Base-by-base conservation (phyloP, 768 basidiomycete species). In the Termitomyces sp. region DNA sequence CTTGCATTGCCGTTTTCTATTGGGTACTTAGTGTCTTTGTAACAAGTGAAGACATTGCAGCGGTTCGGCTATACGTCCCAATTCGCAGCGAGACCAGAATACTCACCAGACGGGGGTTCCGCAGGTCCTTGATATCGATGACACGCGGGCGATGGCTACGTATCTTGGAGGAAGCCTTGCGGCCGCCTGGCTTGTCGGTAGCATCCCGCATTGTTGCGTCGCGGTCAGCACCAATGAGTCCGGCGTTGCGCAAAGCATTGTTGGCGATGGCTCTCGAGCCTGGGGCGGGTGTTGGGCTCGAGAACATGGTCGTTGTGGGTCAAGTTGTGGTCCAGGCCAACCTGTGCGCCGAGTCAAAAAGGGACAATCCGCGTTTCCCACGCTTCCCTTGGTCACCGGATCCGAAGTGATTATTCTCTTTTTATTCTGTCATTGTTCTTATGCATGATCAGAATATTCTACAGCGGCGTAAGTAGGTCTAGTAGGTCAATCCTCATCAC, bases 121-220 rank as follows among this genome's bases (percentile, higher is more conserved):
- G 53, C n/a, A 69, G 55, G 24, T 81, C 80, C 74, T 70, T 86
- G 58, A 81, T 69, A 70, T 88, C 86, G 56, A 83, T 76, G 46
- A 80, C 73, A 53, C 85, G 77, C 10, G 80, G 72, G 58, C 84
- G 78, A 66, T 87, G 84, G 5, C 79, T 72, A 26, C 83, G 78
- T 60, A 77, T 70, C 72, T 86, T 88, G 15, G 76, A 72, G n/a
- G 76, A 62, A 44, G 81, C 81, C 68, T 90, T 91, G 64, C 88
- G 80, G 22, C 87, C 88, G 48, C 87, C 86, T 5, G 85, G 87
- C 61, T 76, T 87, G 71, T 83, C 81, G 9, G 79, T 75, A 43
- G 75, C 72, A 64, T 91, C 88, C 58, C 83, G 81, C 89, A 91
- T 90, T 61, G 74, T 79, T 55, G 83, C 74, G 68, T 91, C 89